Percentiles rank a stretch among this genome's conserved stretches.
phyloP scores from a whole-genome alignment of 768 basidiomycete genomes.

The Trametes cubensis region DNA sequence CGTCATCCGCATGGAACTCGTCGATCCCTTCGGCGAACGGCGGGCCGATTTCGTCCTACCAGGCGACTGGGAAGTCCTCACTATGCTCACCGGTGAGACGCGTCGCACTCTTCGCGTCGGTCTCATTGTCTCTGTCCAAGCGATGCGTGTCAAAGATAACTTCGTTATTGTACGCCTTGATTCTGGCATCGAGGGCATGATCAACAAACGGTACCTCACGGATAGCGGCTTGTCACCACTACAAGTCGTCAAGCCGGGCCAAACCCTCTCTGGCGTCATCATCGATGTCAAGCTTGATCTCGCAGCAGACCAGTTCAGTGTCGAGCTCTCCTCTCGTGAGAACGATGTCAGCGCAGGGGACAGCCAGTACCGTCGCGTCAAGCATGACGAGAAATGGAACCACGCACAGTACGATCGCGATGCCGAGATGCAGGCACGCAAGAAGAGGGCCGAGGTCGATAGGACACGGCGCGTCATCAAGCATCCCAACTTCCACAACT shows the following conservation, averaged over 20 bases:
- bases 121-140: constrained; percentile 77
- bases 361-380: constrained; percentile 58
- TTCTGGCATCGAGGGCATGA: constrained; percentile 87
- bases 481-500: constrained; percentile 97
- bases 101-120: constrained; percentile 72
- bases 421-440: constrained; percentile 71
- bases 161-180: constrained; percentile 77
- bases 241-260: constrained; percentile 70
- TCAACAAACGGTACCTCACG: constrained; percentile 60
- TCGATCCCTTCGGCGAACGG: constrained; percentile 77
- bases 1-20: constrained; percentile 84
- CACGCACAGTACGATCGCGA: constrained; percentile 65
- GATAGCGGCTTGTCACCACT: constrained; percentile 34
- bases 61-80: constrained; percentile 78
- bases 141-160: constrained; percentile 55
- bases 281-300: constrained; percentile 69
- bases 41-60: constrained; percentile 68
- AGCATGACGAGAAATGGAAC: constrained; percentile 68
- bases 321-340: constrained; percentile 75
- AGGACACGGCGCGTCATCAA: constrained; percentile 86
- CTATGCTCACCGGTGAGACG: constrained; percentile 96
- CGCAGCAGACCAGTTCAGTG: constrained; percentile 60
- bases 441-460: constrained; percentile 84
- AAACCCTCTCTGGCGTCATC: constrained; percentile 79
- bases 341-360: constrained; percentile 66